Evolutionary conservation across 108 stramenopile species (phyloP).

Genomic region (Nitzschia sp.): DNA sequence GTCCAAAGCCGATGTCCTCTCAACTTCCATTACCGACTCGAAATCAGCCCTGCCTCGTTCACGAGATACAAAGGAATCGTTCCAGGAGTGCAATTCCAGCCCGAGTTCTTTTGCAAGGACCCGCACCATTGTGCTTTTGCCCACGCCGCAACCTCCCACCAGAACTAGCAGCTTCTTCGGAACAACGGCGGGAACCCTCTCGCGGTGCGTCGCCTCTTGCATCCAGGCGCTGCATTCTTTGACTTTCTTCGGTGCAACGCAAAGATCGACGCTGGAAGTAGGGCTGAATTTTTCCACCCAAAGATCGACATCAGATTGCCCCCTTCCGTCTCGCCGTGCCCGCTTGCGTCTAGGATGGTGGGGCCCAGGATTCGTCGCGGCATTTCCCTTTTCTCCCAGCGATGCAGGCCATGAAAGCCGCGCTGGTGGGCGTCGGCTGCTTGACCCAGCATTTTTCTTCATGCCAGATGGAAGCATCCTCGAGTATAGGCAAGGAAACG

Average conservation of each 20-base stretch:
- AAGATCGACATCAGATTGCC: constrained; percentile 2
- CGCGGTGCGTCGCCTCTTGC: constrained; percentile 13
- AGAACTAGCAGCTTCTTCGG: constrained; percentile 58
- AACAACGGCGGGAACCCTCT: constrained; percentile 5
- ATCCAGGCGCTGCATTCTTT: constrained; percentile 67
- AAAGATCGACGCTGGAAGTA: constrained; percentile 47
- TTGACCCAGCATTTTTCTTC: neutral
- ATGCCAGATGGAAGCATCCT: too few relatives aligned
- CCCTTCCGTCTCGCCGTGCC: neutral
- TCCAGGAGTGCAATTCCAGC: constrained; percentile 59
- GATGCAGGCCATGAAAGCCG: constrained; percentile 37
- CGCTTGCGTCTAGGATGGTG: constrained; percentile 28
- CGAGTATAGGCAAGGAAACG: too few relatives aligned
- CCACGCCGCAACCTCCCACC: constrained; percentile 80
- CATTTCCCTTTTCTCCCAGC: neutral
- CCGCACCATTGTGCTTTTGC: constrained; percentile 70
- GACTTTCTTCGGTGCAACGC: constrained; percentile 86
- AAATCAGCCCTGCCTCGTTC: neutral
- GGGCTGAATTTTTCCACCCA: constrained; percentile 79
- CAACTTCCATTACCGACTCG: constrained; percentile 28
- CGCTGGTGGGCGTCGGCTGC: constrained; percentile 14
- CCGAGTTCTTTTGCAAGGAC: constrained; percentile 63
- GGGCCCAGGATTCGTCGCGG: neutral
- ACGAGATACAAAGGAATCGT: constrained; percentile 59
- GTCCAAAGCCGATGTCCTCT: constrained; percentile 45